Base-by-base conservation (phyloP, 306 rosid genomes). In the Pyrus pyrifolia region DNA sequence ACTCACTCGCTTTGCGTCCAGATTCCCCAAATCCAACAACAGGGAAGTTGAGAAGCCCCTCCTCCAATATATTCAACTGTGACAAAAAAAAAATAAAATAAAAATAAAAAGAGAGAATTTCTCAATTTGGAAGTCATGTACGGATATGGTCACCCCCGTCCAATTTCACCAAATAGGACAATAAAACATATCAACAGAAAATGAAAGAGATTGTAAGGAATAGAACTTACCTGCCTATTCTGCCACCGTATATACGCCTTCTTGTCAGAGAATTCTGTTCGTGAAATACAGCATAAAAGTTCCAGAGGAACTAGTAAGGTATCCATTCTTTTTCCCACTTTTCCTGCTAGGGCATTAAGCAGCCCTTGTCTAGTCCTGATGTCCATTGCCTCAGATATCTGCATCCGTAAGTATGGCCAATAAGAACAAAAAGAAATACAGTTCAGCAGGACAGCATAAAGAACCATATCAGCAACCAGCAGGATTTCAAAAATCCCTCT, bases 291-390 rank as follows among this genome's bases (percentile, higher is more conserved):
- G 83, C 92, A 89, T 53, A 95, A 86, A 81, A 95, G 84, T 83
- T 95, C 99, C 90, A 95, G 83, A 72, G 99, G 99, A 85, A 95
- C 78, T 81, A 95, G 88, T 45, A 95, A 85, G 61, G 93, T 84
- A 79, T 95, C 99, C 99, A 95, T 95, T 86, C 97, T 86, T 86
- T 92, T 95, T 70, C 99, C 99, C 75, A 75, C 89, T 87, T 95
- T 95, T 71, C 97, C 97, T 69, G 88, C 87, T 35, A 92, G 93
- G 74, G 97, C 99, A 88, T 90, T 95, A 58, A 95, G 92, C 78
- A 95, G 86, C 77, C 97, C 99, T 86, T 92, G 93, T 81, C 93
- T 88, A 74, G 97, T 92, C 83, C 93, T 89, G 70, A 92, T 87
- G 85, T 95, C 99, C 92, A 87, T 88, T 38, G 90, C 83, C 80